Conservation (phyloP, 2,329 filamentous ascomycete species). For the Fusarium liriodendri region DNA sequence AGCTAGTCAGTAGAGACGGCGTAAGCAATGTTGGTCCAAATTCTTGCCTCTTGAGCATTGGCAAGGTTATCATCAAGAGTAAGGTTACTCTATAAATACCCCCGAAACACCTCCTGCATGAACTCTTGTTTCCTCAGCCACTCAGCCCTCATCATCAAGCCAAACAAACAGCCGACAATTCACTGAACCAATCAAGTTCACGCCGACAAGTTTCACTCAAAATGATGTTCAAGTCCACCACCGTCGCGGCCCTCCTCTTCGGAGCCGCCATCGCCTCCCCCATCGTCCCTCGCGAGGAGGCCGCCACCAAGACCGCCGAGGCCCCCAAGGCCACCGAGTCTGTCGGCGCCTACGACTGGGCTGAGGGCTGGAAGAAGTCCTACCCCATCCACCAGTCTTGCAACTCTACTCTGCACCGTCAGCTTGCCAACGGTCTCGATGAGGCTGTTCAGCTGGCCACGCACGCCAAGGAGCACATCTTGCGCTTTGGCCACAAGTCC, state of each 20-base stretch:
- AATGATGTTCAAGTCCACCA: constrained; percentile 44
- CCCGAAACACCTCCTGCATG: constrained; percentile 9
- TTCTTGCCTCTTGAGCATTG: neutral
- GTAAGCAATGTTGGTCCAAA: neutral
- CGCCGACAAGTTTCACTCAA: constrained; percentile 14
- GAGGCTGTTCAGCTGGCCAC: constrained; percentile 68
- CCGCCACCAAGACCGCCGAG: constrained; percentile 33
- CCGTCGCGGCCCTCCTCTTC: constrained; percentile 37
- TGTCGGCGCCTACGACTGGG: constrained; percentile 46
- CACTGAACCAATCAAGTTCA: constrained; percentile 7
- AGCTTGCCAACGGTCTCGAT: constrained; percentile 66
- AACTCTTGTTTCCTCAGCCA: constrained; percentile 26
- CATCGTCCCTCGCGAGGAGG: constrained; percentile 41
- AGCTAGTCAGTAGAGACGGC: neutral
- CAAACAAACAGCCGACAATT: constrained; percentile 1
- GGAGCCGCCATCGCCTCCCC: constrained; percentile 45
- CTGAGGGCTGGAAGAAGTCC: constrained; percentile 46
- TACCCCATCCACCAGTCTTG: constrained; percentile 73
- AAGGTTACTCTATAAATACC: constrained; percentile 37
- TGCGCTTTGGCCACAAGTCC: constrained; percentile 67
- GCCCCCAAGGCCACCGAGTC: constrained; percentile 33
- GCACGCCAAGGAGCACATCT: constrained; percentile 72
- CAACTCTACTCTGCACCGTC: constrained; percentile 69
- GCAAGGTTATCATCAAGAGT: neutral
- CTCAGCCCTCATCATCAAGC: constrained; percentile 14